These are phyloP conservation scores for Closterium sp. DNA, from an alignment of 139 green algal species.

Conservation along the genomic window DNA sequence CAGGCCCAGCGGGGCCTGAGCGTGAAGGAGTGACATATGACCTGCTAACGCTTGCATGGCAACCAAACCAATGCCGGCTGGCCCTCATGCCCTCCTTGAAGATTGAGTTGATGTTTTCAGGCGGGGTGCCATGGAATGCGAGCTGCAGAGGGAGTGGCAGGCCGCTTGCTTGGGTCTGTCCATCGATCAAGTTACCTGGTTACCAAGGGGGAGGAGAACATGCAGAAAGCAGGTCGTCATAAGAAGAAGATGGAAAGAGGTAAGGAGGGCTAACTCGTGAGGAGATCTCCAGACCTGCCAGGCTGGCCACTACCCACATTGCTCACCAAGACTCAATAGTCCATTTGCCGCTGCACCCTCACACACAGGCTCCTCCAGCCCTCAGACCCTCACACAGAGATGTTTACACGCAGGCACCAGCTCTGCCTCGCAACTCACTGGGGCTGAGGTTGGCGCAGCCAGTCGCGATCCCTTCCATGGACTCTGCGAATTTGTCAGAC, in stretches of 20 bases:
- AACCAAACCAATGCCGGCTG: neutral
- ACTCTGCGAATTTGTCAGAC: constrained; percentile 7
- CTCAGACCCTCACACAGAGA: too few species aligned
- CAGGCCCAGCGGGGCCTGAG: too few species aligned
- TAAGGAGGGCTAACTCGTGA: too few species aligned
- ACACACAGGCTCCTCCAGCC: too few species aligned
- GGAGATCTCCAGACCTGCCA: too few species aligned
- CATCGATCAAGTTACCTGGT: neutral
- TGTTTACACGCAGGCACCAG: too few species aligned
- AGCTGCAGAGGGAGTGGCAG: neutral
- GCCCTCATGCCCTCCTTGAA: neutral
- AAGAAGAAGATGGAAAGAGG: too few species aligned
- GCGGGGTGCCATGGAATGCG: neutral
- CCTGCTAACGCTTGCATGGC: neutral
- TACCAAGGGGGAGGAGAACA: neutral
- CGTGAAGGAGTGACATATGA: neutral
- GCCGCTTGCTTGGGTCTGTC: neutral
- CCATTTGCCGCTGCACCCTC: too few species aligned
- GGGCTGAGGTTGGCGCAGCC: neutral
- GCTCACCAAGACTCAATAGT: too few species aligned
- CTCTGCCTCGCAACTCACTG: neutral
- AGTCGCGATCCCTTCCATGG: neutral
- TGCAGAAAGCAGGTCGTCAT: neutral
- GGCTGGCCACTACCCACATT: too few species aligned
- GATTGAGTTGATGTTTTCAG: neutral